Evolutionary conservation across 2,329 filamentous ascomycete genomes (phyloP), one percentile per base, ranked within the genome.

Genomic region (Cladosporium sp.): DNA sequence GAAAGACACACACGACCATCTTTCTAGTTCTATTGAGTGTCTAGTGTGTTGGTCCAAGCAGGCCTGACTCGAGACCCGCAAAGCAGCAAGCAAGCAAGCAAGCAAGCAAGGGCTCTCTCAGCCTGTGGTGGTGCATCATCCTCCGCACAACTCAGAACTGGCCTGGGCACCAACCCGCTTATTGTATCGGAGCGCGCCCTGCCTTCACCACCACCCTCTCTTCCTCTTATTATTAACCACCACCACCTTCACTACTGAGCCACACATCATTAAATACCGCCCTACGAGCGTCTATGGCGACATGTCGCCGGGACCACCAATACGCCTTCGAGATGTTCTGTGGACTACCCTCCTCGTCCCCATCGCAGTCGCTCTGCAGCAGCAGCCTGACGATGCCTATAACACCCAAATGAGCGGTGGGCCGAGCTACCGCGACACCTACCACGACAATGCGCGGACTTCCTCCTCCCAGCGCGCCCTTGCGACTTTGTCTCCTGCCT

Each of bases 401-500:
- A 52, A 44, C 15, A 50, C 54, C 5, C 58, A 56, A 30, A 40
- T 58, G 54, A 59, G 54, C 51, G 61, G 57, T 18, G 59, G 61
- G 51, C 61, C 58, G 24, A 56, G 54, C 38, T 61, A 54, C 41
- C 56, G 56, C 36, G 61, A 64, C 53, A 61, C 60, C 48, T 52
- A 57, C 48, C 61, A 57, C 54, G 47, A 61, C 51, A 64, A 62
- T 53, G 60, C 58, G 56, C 60, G 58, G 50, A 60, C 60, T 50
- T 56, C 64, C 50, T 56, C 55, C 55, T 78, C 93, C 86, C 88
- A 84, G 89, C 90, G 89, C 90, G 90, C 90, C 88, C 80, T 93
- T 80, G 86, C 87, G 82, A 93, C 90, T 87, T 86, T 91, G 80
- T 91, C 92, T 96, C 82, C 83, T 83, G 83, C 83, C 62, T 61